Evolutionary conservation across 495 filamentous ascomycete species (phyloP), one percentile per base, ranked within the genome.

Genomic region (Penicillium taxi): DNA sequence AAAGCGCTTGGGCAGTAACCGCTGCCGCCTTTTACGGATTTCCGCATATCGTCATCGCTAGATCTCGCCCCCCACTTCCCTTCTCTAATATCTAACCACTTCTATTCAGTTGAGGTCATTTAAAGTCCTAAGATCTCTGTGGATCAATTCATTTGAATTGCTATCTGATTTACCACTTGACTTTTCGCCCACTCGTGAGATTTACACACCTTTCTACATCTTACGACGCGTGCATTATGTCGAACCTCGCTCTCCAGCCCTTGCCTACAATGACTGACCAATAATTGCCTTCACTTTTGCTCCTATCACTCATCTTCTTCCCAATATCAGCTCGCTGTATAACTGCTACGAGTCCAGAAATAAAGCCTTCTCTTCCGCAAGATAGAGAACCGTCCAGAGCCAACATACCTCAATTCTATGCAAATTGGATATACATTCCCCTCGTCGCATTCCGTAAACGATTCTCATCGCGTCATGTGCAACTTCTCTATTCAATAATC

Each of bases 381-480:
- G n/a, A n/a, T 37, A 32, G 14, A 48, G 35, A 45, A 34, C 43
- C 40, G 40, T 33, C 9, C 21, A 16, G 20, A 24, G 32, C 16
- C 9, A 18, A 27, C 23, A 11, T 12, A 21, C 20, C 31, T 13
- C 15, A 20, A 5, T 17, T 43, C 32, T 41, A 39, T 45, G 37
- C 18, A 28, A n/a, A n/a, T 23, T 24, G 33, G 23, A 6, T 11
- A 35, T 19, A 44, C 9, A 16, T 36, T 44, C 12, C 41, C 27
- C 8, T 28, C 20, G 20, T 37, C 36, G 40, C 33, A 18, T 27
- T 27, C 26, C 28, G 11, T 7, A 15, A 12, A 1, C 2, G 1
- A 39, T 5, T 17, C 11, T 28, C 19, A 6, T 5, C 37, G 15
- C 33, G 32, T 15, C 23, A 52, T 37, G 37, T 32, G 15, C 16